Base-by-base conservation (phyloP, 768 basidiomycete genomes). In the Lactarius akahatsu region DNA sequence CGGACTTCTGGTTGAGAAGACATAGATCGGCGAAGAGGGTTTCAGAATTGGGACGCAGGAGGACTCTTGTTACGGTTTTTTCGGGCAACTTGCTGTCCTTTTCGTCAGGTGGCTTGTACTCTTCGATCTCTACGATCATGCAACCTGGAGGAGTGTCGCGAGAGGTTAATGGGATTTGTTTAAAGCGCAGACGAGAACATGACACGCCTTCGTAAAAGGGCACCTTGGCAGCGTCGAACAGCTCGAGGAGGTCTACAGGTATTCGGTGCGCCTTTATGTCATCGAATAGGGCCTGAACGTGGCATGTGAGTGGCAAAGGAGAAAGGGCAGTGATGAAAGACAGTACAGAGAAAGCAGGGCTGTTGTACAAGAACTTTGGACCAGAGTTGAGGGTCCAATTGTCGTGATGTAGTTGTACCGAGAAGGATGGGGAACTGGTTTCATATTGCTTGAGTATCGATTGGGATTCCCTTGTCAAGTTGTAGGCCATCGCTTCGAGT, bases 311-410 rank as follows among this genome's bases (percentile, higher is more conserved):
- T 28, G 41, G 55, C 28, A 23, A 61, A 30, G 30, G 36, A 50
- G 36, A 38, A 23, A 45, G 40, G n/a, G 50, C 23, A 57, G 15
- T 26, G 47, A 60, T n/a, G 26, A 30, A 26, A 23, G 47, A 23
- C 58, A 79, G 58, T 47, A 85, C 83, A 54, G 91, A 89, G 66
- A 55, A 63, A 67, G 89, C 84, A 70, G 85, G 91, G 73, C 87
- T 86, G 73, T 89, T 88, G 75, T 94, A 92, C 63, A 88, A 78
- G 74, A 91, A 92, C 80, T 91, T 92, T 71, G 87, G 85, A 52
- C 90, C 88, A 66, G 84, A 86, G 73, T 94, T 94, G 57, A 94
- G 80, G 4, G 86, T 84, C 92, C 92, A 94, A 74, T 91, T 81
- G 72, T 93, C 92, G 30, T 85, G 82, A 76, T 91, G 82, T 52